These are phyloP conservation scores for Aspergillus caelatus DNA, from an alignment of 2,329 filamentous ascomycete species.

Conservation along the genomic window DNA sequence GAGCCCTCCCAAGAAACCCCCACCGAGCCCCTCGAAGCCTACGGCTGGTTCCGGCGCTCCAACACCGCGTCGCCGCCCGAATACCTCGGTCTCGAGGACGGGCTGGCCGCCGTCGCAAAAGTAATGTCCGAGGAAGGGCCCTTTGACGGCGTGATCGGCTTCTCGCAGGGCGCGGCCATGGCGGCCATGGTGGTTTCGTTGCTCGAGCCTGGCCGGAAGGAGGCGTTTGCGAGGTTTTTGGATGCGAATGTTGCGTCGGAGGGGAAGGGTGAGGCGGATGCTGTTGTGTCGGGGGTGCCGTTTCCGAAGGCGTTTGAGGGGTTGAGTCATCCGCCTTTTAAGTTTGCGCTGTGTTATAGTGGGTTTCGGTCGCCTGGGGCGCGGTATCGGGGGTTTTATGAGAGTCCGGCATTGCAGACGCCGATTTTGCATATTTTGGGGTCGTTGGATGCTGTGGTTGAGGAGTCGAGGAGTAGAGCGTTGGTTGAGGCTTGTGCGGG, in stretches of 20 bases:
- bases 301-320: conserved; percentile 55
- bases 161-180: conserved; percentile 76
- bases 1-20: conserved; percentile 39
- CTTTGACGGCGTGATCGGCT: conserved; percentile 78
- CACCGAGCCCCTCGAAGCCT: conserved; percentile 64
- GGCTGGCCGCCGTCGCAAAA: conserved; percentile 65
- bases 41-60: conserved; percentile 78
- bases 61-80: conserved; percentile 62
- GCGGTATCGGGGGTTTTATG: conserved; percentile 70
- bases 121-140: conserved; percentile 66
- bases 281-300: conserved; percentile 46
- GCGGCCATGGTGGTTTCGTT: conserved; percentile 73
- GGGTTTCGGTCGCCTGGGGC: conserved; percentile 70
- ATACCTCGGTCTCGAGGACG: conserved; percentile 72
- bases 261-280: conserved; percentile 16
- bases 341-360: conserved; percentile 75
- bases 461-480: conserved; percentile 69
- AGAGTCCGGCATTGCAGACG: conserved; percentile 70
- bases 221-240: conserved; percentile 52
- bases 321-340: conserved; percentile 57
- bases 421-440: conserved; percentile 82
- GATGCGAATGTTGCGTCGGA: conserved; percentile 21
- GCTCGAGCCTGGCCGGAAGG: conserved; percentile 59
- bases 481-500: conserved; percentile 68
- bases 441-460: conserved; percentile 83